These are phyloP conservation scores for Bassia scoparia DNA, from an alignment of 148 eudicot species.

Conservation along the genomic window DNA sequence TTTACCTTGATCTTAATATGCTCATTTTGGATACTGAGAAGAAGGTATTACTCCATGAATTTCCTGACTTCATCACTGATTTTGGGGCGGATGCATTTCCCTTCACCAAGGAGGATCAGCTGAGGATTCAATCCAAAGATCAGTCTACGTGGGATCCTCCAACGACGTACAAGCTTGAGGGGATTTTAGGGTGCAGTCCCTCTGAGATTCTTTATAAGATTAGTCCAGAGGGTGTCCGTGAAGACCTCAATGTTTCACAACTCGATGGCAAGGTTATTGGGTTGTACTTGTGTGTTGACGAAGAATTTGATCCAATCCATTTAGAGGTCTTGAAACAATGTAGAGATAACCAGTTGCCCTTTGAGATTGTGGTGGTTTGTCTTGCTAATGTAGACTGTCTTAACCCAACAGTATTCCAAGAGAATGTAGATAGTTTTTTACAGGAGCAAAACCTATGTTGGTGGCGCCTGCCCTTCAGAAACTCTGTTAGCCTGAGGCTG, in stretches of 20 bases:
- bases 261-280: background rate
- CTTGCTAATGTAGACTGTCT: too few species aligned
- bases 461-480: background rate
- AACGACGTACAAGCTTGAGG: background rate
- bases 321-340: background rate
- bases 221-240: background rate
- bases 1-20: too few species aligned
- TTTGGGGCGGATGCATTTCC: background rate
- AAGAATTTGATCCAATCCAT: background rate
- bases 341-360: background rate
- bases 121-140: background rate
- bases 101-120: background rate
- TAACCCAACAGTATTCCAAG: background rate
- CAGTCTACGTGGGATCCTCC: background rate
- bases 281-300: background rate
- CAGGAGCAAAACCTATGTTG: background rate
- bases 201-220: background rate
- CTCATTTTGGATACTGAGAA: too few species aligned
- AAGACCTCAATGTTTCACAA: background rate
- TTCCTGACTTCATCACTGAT: background rate
- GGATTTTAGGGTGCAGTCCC: background rate
- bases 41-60: too few species aligned
- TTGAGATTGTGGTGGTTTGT: slow-evolving; percentile 2
- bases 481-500: background rate
- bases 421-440: background rate